Evolutionary conservation across 345 rosid genomes (phyloP), one percentile per base, ranked within the genome.

Genomic region (Hypericum androsaemum): DNA sequence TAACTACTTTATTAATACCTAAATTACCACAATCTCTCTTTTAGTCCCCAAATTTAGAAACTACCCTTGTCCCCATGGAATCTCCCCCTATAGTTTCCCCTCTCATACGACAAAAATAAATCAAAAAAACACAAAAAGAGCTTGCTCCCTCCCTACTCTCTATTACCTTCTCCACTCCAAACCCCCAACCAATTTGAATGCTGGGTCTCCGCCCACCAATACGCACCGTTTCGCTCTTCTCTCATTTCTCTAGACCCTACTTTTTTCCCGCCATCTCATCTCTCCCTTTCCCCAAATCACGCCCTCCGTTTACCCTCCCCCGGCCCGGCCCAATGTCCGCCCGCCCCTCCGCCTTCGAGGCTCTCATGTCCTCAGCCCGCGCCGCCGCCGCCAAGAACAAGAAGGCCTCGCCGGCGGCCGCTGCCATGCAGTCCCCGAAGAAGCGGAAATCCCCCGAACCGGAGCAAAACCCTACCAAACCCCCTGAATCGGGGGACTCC

Each of bases 331-430:
- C 68, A 47, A 76, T 77, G 82, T 66, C 83, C 10, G 71, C 80
- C 15, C 83, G 77, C 15, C 96, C 82, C 37, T 80, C 87, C 7
- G 96, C 88, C 45, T 88, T 92, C 71, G 96, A 85, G 47, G 74
- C 78, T 43, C 88, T 92, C 54, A 92, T 88, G 96, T 75, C 98
- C 55, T 62, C 50, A 7, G 90, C 94, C 11, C 94, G 94, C 10
- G 77, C 89, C 43, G 78, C 80, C 45, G 83, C 80, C 12, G 45
- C 60, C 54, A 72, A 71, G 71, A 77, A 1, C 4, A 22, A 80
- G 52, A 75, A 68, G 37, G 41, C 77, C 36, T 64, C 73, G 10
- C 50, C 62, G 0, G 9, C 66, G 37, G 28, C 67, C 4, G 39
- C 78, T 50, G 57, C 45, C 41, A 1, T 22, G 32, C 32, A 22